These are phyloP conservation scores for Dictyostelium intermedium DNA, from an alignment of 78 protist genomes.

Conservation along the genomic window DNA sequence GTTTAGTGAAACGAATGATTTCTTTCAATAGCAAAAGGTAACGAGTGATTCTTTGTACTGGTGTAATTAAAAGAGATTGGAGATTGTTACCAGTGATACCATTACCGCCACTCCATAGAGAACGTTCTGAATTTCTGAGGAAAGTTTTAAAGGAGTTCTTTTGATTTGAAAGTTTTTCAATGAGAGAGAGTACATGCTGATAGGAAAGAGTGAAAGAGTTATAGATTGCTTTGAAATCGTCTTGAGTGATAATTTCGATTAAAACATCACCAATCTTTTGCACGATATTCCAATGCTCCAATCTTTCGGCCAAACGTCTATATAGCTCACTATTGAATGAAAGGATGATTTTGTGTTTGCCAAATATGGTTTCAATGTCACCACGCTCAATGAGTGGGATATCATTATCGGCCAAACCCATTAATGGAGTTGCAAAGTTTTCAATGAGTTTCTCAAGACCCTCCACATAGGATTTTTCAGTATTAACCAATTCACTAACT, in stretches of 20 bases:
- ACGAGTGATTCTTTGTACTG: conserved; percentile 78
- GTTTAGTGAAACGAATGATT: conserved; percentile 57
- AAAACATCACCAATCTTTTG: conserved; percentile 75
- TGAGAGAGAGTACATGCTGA: conserved; percentile 26
- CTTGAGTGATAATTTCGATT: conserved; percentile 29
- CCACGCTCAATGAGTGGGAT: conserved; percentile 9
- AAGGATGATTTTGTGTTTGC: conserved; percentile 56
- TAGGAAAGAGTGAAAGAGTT: conserved; percentile 53
- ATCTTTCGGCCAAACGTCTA: conserved; percentile 14
- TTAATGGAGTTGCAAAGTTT: conserved; percentile 53
- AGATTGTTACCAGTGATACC: conserved; percentile 67
- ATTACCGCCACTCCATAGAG: conserved; percentile 64
- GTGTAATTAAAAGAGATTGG: conserved; percentile 65
- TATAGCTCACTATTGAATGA: conserved; percentile 26
- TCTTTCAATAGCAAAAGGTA: conserved; percentile 60
- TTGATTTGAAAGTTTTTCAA: conserved; percentile 22
- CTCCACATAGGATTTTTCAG: conserved; percentile 65
- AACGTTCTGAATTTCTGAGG: conserved; percentile 37
- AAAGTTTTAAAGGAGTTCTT: conserved; percentile 34
- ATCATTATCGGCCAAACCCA: conserved; percentile 23
- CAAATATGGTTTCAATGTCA: conserved; percentile 57
- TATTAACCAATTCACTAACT: conserved; percentile 44
- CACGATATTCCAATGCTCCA: conserved; percentile 26
- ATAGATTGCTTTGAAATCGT: conserved; percentile 55
- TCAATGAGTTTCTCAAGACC: conserved; percentile 63